These are phyloP conservation scores for Penicillium corylophilum DNA, from an alignment of 2,329 filamentous ascomycete species.

Conservation along the genomic window DNA sequence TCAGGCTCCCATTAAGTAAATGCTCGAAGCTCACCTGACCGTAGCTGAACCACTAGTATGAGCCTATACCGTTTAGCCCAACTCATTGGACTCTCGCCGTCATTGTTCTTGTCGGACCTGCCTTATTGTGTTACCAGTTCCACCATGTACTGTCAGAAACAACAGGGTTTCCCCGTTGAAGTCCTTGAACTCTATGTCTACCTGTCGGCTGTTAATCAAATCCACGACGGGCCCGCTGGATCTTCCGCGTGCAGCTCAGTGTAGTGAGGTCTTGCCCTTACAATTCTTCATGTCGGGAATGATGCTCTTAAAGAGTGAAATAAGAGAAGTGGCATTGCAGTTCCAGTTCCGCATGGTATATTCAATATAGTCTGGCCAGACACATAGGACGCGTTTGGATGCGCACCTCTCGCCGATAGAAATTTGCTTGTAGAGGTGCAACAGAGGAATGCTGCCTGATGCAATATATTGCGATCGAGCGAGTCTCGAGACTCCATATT, in stretches of 20 bases:
- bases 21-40: no score
- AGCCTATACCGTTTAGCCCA: background rate
- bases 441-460: background rate
- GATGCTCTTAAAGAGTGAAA: no score
- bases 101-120: no score
- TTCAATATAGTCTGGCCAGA: background rate
- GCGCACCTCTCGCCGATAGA: background rate
- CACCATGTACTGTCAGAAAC: background rate
- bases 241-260: no score
- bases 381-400: background rate
- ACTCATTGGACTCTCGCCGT: background rate
- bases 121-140: no score
- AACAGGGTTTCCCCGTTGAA: background rate
- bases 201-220: background rate
- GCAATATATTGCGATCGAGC: background rate
- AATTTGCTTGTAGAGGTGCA: background rate
- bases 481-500: background rate
- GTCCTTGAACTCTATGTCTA: background rate
- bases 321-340: no score
- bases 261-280: background rate
- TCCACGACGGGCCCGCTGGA: no score
- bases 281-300: background rate
- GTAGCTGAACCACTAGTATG: no score
- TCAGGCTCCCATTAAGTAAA: background rate
- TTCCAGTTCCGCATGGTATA: no score